Evolutionary conservation across 768 basidiomycete genomes (phyloP).

Genomic region (Hydnomerulius pinastri): DNA sequence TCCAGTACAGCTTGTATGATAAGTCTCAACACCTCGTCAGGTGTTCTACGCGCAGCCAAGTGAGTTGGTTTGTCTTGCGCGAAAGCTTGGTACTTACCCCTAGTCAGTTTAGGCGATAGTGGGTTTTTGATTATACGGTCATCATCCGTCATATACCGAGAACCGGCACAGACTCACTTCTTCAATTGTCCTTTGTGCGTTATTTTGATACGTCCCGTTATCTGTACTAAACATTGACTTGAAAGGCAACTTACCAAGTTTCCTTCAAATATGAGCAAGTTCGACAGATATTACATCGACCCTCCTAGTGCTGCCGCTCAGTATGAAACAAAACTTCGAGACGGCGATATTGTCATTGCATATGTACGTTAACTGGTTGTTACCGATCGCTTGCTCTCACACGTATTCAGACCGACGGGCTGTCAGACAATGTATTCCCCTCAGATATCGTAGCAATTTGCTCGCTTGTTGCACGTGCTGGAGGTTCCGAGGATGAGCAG

Average conservation of each 20-base stretch:
- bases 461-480: constrained; percentile 58
- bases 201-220: neutral
- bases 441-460: constrained; percentile 72
- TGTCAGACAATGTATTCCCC: constrained; percentile 63
- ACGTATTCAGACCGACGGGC: constrained; percentile 48
- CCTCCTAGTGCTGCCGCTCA: constrained; percentile 43
- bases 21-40: constrained; percentile 73
- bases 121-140: constrained; percentile 73
- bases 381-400: constrained; percentile 6
- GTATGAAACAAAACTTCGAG: constrained; percentile 48
- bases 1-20: constrained; percentile 84
- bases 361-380: constrained; percentile 39
- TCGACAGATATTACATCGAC: constrained; percentile 31
- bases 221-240: neutral
- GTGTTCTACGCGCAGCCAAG: constrained; percentile 78
- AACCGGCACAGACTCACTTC: constrained; percentile 34
- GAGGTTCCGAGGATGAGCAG: constrained; percentile 57
- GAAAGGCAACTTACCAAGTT: constrained; percentile 35
- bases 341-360: constrained; percentile 53
- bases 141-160: constrained; percentile 57
- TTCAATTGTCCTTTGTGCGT: constrained; percentile 36
- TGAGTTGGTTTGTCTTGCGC: constrained; percentile 35
- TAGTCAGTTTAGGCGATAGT: constrained; percentile 71
- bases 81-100: constrained; percentile 5
- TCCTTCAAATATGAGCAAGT: constrained; percentile 27